A percentile compares a stretch with the other conserved stretches of the same genome.
Evolutionary conservation across 2,329 filamentous ascomycete species (phyloP).

Genomic region (Cryphonectria naterciae): DNA sequence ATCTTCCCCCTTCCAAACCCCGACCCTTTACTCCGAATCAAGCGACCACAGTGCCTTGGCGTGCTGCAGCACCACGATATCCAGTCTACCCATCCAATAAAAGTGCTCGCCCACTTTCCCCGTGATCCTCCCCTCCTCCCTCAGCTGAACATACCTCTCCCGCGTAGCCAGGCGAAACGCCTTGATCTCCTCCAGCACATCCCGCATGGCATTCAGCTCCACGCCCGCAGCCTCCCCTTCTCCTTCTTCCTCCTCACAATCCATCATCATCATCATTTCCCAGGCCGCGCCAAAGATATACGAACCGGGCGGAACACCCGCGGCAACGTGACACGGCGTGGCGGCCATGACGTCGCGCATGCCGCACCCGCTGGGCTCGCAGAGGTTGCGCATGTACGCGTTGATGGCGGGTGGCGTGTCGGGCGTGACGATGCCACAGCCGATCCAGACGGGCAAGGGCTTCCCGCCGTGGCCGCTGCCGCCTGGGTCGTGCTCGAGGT

Average conservation of each 20-base stretch:
- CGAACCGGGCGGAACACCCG: conserved; percentile 51
- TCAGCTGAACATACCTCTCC: conserved; percentile 34
- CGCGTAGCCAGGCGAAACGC: conserved; percentile 42
- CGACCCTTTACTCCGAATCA: neutral
- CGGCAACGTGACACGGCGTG: conserved; percentile 52
- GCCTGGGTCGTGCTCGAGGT: conserved; percentile 33
- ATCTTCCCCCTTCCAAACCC: neutral
- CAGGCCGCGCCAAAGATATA: conserved; percentile 58
- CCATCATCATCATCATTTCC: conserved; percentile 47
- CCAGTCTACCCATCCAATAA: conserved; percentile 45
- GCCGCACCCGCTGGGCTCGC: conserved; percentile 41
- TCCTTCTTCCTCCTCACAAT: neutral
- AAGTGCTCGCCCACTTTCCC: conserved; percentile 35
- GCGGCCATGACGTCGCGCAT: conserved; percentile 45
- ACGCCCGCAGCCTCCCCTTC: conserved; percentile 34
- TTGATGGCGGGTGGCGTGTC: conserved; percentile 44
- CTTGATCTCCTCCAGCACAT: conserved; percentile 49
- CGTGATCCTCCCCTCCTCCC: conserved; percentile 22
- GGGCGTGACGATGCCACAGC: conserved; percentile 38
- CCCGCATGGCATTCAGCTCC: conserved; percentile 45
- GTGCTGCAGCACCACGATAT: conserved; percentile 35
- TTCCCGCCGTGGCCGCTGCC: conserved; percentile 36
- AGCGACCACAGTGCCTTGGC: neutral
- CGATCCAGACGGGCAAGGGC: conserved; percentile 53
- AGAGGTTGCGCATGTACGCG: conserved; percentile 53